Base-by-base conservation (phyloP, 164 flowering plant species). In the Kalanchoe fedtschenkoi region DNA sequence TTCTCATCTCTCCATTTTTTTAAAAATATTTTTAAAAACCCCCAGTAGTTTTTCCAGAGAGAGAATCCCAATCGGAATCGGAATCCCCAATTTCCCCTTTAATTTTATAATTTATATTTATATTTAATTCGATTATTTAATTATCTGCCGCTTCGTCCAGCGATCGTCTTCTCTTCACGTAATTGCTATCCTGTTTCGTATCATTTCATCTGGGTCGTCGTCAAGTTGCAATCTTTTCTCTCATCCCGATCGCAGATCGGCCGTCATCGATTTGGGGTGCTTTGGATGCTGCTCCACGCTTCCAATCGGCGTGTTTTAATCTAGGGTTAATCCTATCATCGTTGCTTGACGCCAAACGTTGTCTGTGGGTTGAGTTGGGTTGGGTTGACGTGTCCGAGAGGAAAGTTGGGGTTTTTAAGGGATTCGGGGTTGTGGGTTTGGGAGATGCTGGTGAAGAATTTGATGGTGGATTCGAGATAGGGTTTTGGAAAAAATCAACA, bases 131-230 rank as follows among this genome's bases (percentile, higher is more conserved):
- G 22, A 47, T 47, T 47, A 19, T 44, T 44, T n/a, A 47, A 47
- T 47, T 44, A 7, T 19, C 2, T 56, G 32, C 60, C 30, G 34
- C n/a, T 56, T 56, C 2, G n/a, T 42, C 17, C 9, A 55, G 34
- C 60, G 37, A 56, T 28, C 60, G 35, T 56, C 60, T 56, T 56
- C 37, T 56, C 60, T 30, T 56, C 60, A 56, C 60, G 60, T 56
- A 56, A 56, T 56, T 56, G 35, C 60, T 56, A 26, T 28, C 34
- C n/a, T 58, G 38, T 33, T 16, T n/a, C 60, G 34, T 57, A 28
- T 34, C 34, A 26, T 58, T 13, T 58, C 38, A 6, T 46, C 26
- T 2, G 14, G 26, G 30, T 51, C 56, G 32, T 51, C 32, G 4
- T 15, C 30, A 47, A 47, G 55, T 51, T 51, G 32, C 32, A 51